A percentile compares a stretch with the other conserved stretches of the same genome.
These are phyloP conservation scores for Colletotrichum tamarilloi DNA, from an alignment of 2,329 filamentous ascomycete genomes.

Conservation along the genomic window DNA sequence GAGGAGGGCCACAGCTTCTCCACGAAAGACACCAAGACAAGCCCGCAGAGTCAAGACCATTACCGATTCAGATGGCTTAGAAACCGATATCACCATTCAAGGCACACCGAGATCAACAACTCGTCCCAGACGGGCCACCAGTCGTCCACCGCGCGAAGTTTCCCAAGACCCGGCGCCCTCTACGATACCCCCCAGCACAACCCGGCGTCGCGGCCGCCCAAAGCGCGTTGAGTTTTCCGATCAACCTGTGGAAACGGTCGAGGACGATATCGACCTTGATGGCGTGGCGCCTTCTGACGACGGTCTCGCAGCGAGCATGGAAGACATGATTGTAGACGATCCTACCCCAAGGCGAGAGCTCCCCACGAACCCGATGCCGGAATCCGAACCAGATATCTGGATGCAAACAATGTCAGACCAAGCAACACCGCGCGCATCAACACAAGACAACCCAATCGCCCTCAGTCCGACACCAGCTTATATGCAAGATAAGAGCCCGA, in stretches of 20 bases:
- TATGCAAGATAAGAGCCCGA: constrained; percentile 23
- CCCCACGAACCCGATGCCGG: constrained; percentile 24
- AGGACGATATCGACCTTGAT: constrained; percentile 25
- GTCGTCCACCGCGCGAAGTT: constrained; percentile 13
- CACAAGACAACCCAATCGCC: constrained; percentile 1
- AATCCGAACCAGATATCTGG: constrained; percentile 59
- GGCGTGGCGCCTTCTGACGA: constrained; percentile 21
- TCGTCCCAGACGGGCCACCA: constrained; percentile 35
- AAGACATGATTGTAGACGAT: constrained; percentile 46
- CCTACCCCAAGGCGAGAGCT: constrained; percentile 38
- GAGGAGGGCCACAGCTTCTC: constrained; percentile 57
- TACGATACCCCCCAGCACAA: constrained; percentile 2
- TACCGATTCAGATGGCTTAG: constrained; percentile 41
- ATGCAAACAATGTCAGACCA: constrained; percentile 54
- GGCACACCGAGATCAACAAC: constrained; percentile 46
- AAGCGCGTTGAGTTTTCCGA: constrained; percentile 30
- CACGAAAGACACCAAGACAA: constrained; percentile 48
- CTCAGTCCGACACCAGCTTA: constrained; percentile 9
- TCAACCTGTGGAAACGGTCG: constrained; percentile 39
- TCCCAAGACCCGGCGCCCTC: constrained; percentile 27
- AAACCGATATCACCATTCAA: constrained; percentile 43
- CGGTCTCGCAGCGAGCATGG: constrained; percentile 38
- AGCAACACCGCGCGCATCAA: constrained; percentile 46
- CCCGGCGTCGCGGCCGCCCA: constrained; percentile 18
- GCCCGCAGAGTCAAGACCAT: constrained; percentile 44